Conservation (phyloP, 805 yeast genomes). For the Metahyphopichia silvanorum region DNA sequence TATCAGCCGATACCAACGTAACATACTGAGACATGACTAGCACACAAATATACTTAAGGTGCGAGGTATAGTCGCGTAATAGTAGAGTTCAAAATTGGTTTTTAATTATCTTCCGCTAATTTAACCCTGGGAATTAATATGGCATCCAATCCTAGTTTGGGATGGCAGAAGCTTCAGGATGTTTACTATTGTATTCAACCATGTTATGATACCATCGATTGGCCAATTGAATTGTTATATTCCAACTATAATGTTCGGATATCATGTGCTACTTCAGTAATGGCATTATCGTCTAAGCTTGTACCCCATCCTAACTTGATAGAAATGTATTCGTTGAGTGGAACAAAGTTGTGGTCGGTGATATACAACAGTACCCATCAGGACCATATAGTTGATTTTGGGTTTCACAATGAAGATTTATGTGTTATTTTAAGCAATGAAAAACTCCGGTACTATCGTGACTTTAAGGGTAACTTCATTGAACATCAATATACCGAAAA, state of each 20-base stretch:
- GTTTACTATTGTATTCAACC: conserved; percentile 63
- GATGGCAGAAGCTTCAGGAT: conserved; percentile 78
- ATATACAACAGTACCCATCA: conserved; percentile 41
- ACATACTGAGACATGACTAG: conserved; percentile 33
- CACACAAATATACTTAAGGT: background rate
- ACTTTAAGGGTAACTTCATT: conserved; percentile 64
- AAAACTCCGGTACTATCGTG: conserved; percentile 54
- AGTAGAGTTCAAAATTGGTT: background rate
- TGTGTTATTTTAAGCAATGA: conserved; percentile 54
- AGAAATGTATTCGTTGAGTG: conserved; percentile 34
- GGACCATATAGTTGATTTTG: conserved; percentile 52
- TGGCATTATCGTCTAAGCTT: conserved; percentile 47
- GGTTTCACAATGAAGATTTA: conserved; percentile 51
- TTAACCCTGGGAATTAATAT: conserved; percentile 12
- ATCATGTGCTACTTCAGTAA: conserved; percentile 51
- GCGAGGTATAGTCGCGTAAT: background rate
- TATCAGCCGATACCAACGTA: conserved; percentile 72
- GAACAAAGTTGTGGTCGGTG: conserved; percentile 31
- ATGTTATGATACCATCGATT: conserved; percentile 50
- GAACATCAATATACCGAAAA: conserved; percentile 37
- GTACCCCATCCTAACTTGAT: conserved; percentile 34
- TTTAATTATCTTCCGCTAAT: background rate
- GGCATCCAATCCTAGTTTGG: conserved; percentile 41
- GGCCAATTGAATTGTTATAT: conserved; percentile 42
- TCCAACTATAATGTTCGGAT: conserved; percentile 44